Evolutionary conservation across 108 stramenopile genomes (phyloP), one percentile per base, ranked within the genome.

Genomic region (Schizochytrium sp.): DNA sequence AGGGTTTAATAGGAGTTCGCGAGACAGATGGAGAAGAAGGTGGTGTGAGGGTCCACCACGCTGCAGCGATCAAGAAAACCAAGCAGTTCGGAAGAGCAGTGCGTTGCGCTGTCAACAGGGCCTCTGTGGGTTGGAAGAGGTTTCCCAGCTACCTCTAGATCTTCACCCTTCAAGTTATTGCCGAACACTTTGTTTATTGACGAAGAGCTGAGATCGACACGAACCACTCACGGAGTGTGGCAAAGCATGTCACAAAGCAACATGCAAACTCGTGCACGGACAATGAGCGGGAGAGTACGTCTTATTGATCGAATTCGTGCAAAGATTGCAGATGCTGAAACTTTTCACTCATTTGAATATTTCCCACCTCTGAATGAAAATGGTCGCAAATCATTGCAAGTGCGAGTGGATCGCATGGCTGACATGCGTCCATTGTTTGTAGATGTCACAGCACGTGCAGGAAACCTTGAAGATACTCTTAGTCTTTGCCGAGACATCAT

Each of bases 291-390:
- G 12, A 44, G 64, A 38, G 12, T 44, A 53, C 45, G 76, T 5
- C 76, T 83, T 5, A 55, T 83, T 38, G 76, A 83, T 13, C 5
- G 53, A 13, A 83, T 83, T n/a, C 8, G 28, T 5, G 53, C 47
- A 13, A 47, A 40, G 17, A 28, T 83, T 10, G 76, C 76, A 12
- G 76, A 83, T 38, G 45, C 89, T 44, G 91, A 91, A 4, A 45
- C 50, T 15, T 97, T 95, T 90, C 97, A 96, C 92, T 97, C 97
- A 45, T 98, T 98, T 76, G 98, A 98, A 88, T 97, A 96, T 91
- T 98, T 98, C 88, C 98, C 98, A 46, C 98, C 98, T 72, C 96
- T 96, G 92, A 97, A 96, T 17, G 96, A 97, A 53, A 95, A 96
- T 15, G 98, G 97, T 38, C 92, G 97, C 45, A 97, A 98, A 72